Base-by-base conservation (phyloP, 805 yeast genomes). In the Candida chilensis region DNA sequence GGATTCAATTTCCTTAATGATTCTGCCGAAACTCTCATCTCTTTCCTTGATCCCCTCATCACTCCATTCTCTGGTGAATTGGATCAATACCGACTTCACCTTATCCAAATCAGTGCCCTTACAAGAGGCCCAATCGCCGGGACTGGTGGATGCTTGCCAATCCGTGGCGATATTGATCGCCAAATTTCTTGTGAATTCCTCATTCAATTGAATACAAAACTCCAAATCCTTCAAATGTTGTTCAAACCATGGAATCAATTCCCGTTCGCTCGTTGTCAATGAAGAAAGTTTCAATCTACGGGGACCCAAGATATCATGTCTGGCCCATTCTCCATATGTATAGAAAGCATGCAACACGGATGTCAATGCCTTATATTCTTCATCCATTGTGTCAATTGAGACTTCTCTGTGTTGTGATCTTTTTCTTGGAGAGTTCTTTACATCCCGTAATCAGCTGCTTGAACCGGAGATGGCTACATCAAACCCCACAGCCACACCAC, bases 21-120 rank as follows among this genome's bases (percentile, higher is more conserved):
- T 54, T 16, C 51, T 45, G 0, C 54, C 57, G 42, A 60, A 67
- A 2, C 66, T 50, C 3, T 33, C 32, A 1, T 42, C 41, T 21
- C 84, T 43, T 38, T 78, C 83, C 0, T 27, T 22, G 4, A 24
- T 36, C 0, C 80, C 78, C n/a, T 71, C 74, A 4, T 43, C 44
- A 17, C 74, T 58, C 84, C 85, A 78, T 45, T 78, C 85, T 35
- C 84, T 49, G 5, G 60, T 54, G n/a, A 70, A 41, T 41, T 78
- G 84, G 25, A 71, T 54, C 40, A 82, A 45, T 0, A 75, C 57
- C 2, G 77, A 60, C 27, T 69, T 48, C 4, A 76, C 79, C 48
- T 78, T 78, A 30, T 71, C 79, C 29, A 57, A 63, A 36, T 76
- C 83, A 3, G 48, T 38, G 14, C 34, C 33, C 4, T 54, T 45